Evolutionary conservation across 495 filamentous ascomycete genomes (phyloP).

Genomic region (Xylaria intraflava): DNA sequence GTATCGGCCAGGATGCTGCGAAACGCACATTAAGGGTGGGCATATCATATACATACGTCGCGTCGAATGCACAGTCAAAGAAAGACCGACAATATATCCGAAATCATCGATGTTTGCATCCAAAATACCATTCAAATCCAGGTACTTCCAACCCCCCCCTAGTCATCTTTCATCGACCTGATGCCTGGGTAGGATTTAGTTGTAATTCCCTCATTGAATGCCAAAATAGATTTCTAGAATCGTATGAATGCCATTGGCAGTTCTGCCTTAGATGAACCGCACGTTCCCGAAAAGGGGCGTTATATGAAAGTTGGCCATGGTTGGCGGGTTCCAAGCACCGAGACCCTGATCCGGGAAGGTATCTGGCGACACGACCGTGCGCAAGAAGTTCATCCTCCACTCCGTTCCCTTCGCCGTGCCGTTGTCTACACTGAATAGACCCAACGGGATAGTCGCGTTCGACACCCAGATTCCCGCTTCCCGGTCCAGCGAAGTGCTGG

Average conservation of each 20-base stretch:
- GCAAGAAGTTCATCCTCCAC: constrained; percentile 34
- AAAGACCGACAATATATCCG: no score
- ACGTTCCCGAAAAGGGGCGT: constrained; percentile 28
- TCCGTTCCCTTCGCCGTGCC: constrained; percentile 24
- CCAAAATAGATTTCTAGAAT: no score
- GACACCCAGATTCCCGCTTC: constrained; percentile 22
- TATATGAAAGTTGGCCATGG: constrained; percentile 29
- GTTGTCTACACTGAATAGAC: constrained; percentile 29
- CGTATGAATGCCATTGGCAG: background rate
- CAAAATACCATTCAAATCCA: no score
- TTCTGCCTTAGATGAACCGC: constrained; percentile 15
- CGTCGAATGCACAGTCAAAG: no score
- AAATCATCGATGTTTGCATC: no score
- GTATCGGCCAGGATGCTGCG: no score
- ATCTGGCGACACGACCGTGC: constrained; percentile 23
- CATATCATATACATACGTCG: no score
- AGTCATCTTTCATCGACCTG: no score
- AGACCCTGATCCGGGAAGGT: constrained; percentile 26
- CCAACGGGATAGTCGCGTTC: constrained; percentile 21
- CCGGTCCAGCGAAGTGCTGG: constrained; percentile 23
- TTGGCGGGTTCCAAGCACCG: constrained; percentile 27
- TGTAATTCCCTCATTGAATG: no score
- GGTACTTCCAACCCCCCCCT: no score
- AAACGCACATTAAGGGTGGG: no score
- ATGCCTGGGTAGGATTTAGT: no score